phyloP scores from a whole-genome alignment of 306 rosid species.

The Sophora flavescens region DNA sequence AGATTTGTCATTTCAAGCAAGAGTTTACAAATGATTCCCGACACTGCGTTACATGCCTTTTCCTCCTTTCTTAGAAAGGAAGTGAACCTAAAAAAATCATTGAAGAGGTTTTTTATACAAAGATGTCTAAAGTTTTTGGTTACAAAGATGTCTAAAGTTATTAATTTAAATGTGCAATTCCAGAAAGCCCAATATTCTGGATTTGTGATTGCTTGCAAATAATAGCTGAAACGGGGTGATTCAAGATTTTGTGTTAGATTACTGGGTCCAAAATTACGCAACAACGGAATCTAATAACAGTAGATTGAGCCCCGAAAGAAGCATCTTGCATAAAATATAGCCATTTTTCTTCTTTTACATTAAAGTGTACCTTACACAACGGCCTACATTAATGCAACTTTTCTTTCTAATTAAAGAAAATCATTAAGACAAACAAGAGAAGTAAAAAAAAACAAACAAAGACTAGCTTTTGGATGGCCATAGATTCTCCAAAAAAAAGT shows the following conservation, averaged over 20 bases:
- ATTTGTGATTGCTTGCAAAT: constrained; percentile 1
- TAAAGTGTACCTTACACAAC: not conserved
- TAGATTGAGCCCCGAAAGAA: not conserved
- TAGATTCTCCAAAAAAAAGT: not conserved
- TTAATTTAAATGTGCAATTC: not conserved
- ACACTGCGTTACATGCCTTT: constrained; percentile 5
- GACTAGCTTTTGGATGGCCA: not conserved
- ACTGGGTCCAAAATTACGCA: constrained; percentile 10
- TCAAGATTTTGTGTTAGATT: constrained; percentile 33
- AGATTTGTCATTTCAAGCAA: constrained; percentile 1
- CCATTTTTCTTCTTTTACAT: not conserved
- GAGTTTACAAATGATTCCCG: not conserved
- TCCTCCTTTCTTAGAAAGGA: constrained; percentile 24
- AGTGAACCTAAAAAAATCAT: not conserved
- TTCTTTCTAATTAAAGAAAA: not conserved
- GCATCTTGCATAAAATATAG: not conserved
- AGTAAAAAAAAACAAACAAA: too few species aligned
- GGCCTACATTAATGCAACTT: not conserved
- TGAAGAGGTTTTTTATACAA: not conserved
- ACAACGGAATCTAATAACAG: constrained; percentile 18
- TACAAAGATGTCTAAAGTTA: not conserved
- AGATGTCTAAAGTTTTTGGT: not conserved
- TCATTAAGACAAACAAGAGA: not conserved
- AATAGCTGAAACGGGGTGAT: not conserved
- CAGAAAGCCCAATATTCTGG: constrained; percentile 37